Evolutionary conservation across 2,329 filamentous ascomycete species (phyloP), one percentile per base, ranked within the genome.

Genomic region (Aspergillus fructus): DNA sequence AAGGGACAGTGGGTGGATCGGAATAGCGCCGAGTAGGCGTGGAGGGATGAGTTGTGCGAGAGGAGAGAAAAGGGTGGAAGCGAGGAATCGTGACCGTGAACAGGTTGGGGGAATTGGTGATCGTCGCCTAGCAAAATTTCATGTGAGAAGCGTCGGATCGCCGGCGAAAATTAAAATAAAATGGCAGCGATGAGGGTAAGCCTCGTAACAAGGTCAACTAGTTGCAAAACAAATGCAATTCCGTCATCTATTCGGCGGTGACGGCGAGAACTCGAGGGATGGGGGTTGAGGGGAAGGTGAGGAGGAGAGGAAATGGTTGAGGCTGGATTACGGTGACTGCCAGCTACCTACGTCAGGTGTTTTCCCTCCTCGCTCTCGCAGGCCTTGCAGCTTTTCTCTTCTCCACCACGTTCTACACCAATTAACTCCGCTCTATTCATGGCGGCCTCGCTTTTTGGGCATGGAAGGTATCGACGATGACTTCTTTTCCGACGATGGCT

Each of bases 391-490:
- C 50, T 49, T 50, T 59, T 46, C 49, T 52, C 57, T 56, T 46
- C 47, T 41, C 42, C 39, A 46, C 50, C n/a, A 47, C 54, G 33
- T 24, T 17, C 34, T 47, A 15, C 48, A 33, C 50, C 53, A 45
- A 41, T 56, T 23, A 34, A 30, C 37, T 30, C 19, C 49, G 41
- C 39, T 17, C 49, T 60, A 64, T 72, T 70, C 68, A 75, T 75
- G 73, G 72, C 72, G 64, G 62, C 60, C 61, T 62, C 49, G 49
- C 47, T 50, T 52, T 23, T 55, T 69, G 75, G 75, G 74, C 68
- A 79, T 79, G 78, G 78, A 78, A 71, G 72, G 74, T 67, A 74
- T 72, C 68, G 76, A 78, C 66, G 76, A 79, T 68, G 76, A 78
- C 57, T 74, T 74, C 65, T 79, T 79, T 68, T 79, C 76, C 56